phyloP scores from a whole-genome alignment of 169 alveolate species.

The Eimeria necatrix region DNA sequence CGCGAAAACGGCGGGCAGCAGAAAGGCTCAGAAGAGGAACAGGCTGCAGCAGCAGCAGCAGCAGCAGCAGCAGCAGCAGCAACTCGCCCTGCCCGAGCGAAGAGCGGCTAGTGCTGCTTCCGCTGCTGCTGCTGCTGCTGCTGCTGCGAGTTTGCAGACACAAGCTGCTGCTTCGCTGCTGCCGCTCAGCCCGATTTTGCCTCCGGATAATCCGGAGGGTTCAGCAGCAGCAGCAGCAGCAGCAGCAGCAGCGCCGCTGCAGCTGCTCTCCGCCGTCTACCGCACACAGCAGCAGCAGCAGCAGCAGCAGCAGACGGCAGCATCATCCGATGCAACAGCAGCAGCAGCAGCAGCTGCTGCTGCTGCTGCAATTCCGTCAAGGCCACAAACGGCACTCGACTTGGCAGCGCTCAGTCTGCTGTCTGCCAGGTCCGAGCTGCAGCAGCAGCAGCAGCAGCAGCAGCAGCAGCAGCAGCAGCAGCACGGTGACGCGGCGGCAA shows the following conservation, averaged over 20 bases:
- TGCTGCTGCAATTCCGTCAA: background rate
- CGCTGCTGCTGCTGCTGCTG: background rate
- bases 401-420: slow-evolving; percentile 32
- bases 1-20: background rate
- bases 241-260: background rate
- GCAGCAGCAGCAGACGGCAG: background rate
- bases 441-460: background rate
- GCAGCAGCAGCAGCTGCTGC: slow-evolving; percentile 1
- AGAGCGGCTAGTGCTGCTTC: no score
- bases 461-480: slow-evolving; percentile 33
- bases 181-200: background rate
- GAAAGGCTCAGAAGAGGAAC: no score
- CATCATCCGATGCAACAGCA: background rate
- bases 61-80: no score
- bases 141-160: background rate
- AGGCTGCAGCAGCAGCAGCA: no score
- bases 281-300: background rate
- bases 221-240: no score
- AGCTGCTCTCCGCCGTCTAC: background rate
- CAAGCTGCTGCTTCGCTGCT: background rate
- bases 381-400: background rate
- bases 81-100: no score
- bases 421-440: background rate
- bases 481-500: background rate
- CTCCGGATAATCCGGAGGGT: background rate